phyloP scores from a whole-genome alignment of 1,284 basidiomycete genomes.

The Trametes pubescens region DNA sequence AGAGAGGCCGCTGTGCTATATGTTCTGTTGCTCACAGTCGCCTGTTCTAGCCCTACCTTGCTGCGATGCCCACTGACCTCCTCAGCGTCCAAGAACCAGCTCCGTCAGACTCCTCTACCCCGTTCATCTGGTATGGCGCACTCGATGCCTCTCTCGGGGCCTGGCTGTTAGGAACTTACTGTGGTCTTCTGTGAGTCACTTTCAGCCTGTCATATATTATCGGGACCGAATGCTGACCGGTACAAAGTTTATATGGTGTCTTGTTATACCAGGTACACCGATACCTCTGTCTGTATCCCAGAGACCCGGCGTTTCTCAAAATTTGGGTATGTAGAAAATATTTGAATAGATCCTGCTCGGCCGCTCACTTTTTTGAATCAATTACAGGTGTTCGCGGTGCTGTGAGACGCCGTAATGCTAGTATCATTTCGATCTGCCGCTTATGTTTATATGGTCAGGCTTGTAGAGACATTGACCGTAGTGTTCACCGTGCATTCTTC shows the following conservation, averaged over 20 bases:
- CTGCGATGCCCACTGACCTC: background rate
- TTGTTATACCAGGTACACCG: constrained; percentile 10
- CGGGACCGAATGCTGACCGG: no score
- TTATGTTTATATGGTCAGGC: background rate
- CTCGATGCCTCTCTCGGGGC: background rate
- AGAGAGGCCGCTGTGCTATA: background rate
- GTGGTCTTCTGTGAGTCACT: background rate
- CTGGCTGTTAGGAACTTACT: background rate
- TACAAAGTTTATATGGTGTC: background rate
- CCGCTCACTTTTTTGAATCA: background rate
- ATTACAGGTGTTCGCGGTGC: background rate
- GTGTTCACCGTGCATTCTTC: constrained; percentile 9
- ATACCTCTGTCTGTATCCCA: constrained; percentile 14
- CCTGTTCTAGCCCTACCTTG: background rate
- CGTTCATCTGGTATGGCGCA: background rate
- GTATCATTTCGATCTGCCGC: background rate
- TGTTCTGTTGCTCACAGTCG: background rate
- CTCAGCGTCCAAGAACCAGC: background rate
- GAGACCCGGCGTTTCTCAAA: constrained; percentile 11
- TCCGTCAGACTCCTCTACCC: background rate
- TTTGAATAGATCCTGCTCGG: no score
- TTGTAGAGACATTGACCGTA: constrained; percentile 11
- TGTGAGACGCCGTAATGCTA: background rate
- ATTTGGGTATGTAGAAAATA: constrained; percentile 6
- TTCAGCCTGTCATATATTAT: background rate